Evolutionary conservation across 179 eudicot species (phyloP), one percentile per base, ranked within the genome.

Genomic region (Silene coronaria): DNA sequence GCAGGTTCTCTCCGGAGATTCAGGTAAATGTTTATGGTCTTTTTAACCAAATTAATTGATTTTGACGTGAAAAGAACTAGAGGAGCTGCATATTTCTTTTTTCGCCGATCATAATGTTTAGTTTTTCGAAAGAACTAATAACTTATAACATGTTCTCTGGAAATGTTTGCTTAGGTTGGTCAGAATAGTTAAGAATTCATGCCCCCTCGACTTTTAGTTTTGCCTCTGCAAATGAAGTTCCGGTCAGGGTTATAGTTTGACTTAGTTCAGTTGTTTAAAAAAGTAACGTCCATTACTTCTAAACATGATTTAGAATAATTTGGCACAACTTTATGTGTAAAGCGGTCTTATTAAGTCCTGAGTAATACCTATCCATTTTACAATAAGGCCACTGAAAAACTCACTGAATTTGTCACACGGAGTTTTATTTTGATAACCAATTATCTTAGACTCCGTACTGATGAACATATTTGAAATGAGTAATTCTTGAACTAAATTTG

Each of bases 1-100:
- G 84, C 84, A 17, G 84, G 84, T 57, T 82, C 84, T 24, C 58
- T 82, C 53, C 79, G 84, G 61, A 82, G 79, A 75, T 82, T 82
- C 82, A 78, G 84, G 84, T 82, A 46, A 38, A 26, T 8, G 55
- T n/a, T 2, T 64, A 4, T 19, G 7, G 24, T 22, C 9, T 19
- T 63, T 68, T 63, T 13, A 9, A 16, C 13, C 2, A 62, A 32
- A 5, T n/a, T 30, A 32, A 36, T 23, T 17, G 14, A 67, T 8
- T 55, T 48, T 19, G 46, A 53, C 45, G 10, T 71, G 34, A 46
- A 51, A 26, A 16, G 63, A 71, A 51, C 23, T 51, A 51, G n/a
- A 27, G 55, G 30, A 48, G 45, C 17, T 9, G 53, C 36, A 3
- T 51, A 32, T 5, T 12, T n/a, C 5, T 4, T 42, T 32, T 23